Evolutionary conservation across 768 basidiomycete species (phyloP).

Genomic region (Dentipellis fragilis): DNA sequence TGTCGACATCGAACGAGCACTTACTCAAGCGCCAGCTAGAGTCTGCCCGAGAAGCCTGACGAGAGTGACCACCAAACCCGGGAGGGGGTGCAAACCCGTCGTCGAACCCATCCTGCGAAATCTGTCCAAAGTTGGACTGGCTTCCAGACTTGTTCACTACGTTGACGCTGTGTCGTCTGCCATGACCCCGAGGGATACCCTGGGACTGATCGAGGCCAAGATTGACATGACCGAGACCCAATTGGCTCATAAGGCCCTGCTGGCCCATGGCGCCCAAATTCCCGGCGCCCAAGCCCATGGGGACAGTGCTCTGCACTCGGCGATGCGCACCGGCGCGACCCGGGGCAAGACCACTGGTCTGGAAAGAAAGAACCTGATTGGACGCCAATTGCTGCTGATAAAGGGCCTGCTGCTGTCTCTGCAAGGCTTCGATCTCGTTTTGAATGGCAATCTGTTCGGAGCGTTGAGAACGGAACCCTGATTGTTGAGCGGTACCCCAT

Average conservation of each 20-base stretch:
- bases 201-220: constrained; percentile 55
- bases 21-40: constrained; percentile 85
- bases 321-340: constrained; percentile 52
- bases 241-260: constrained; percentile 60
- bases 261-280: constrained; percentile 27
- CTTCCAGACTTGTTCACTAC: constrained; percentile 67
- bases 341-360: constrained; percentile 64
- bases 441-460: constrained; percentile 68
- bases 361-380: constrained; percentile 73
- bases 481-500: constrained; percentile 11
- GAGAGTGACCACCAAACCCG: constrained; percentile 57
- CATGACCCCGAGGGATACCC: constrained; percentile 74
- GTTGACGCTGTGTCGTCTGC: constrained; percentile 84
- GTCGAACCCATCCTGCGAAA: constrained; percentile 60
- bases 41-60: constrained; percentile 66
- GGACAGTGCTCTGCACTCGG: constrained; percentile 80
- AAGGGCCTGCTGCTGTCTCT: constrained; percentile 84
- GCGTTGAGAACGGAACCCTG: neutral
- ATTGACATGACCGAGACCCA: constrained; percentile 47
- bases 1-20: constrained; percentile 4
- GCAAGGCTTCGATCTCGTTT: constrained; percentile 81
- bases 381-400: constrained; percentile 88
- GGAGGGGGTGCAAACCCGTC: constrained; percentile 65
- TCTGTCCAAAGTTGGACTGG: constrained; percentile 34
- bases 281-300: constrained; percentile 39